Base-by-base conservation (phyloP, 2,329 filamentous ascomycete species). In the Plectosphaerella cucumerina region DNA sequence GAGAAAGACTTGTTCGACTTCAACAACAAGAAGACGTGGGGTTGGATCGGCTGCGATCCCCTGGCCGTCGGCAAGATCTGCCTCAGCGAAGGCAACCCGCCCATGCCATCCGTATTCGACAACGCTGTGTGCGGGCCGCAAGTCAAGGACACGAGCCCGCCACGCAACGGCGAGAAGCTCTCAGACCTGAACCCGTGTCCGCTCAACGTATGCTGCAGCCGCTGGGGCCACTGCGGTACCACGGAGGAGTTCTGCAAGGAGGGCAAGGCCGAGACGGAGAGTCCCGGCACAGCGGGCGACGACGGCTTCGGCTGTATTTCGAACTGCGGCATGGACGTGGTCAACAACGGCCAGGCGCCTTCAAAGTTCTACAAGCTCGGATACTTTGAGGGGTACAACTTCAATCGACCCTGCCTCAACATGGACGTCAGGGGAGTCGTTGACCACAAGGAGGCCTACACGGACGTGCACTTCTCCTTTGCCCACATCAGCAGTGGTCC, bases 171-270 rank as follows among this genome's bases (percentile, higher is more conserved):
- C 8, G 8, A 9, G 1, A 42, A 51, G 9, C 48, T 65, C 6
- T 51, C 51, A 14, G 35, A 49, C 6, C 48, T 67, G 4, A 67
- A 64, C 45, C 62, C 60, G 1, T 67, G 65, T 22, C 61, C 58
- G 2, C 51, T 66, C 1, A 63, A 65, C 6, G 57, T 59, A 8
- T 65, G 61, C 52, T 63, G 63, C 52, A 56, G 70, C 50, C 60
- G 64, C 39, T 73, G 70, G 62, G 76, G 75, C 1, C 64, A 72
- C 45, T 79, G 76, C 21, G 75, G 75, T 5, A 65, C 65, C 1
- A 73, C 70, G 0, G 55, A 57, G 1, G 72, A 73, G 12, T 76
- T 76, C 56, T 80, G 75, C 37, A 42, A 33, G 2, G 22, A 35
- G 34, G 58, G 15, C 3, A 53, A 51, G 5, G 55, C 47, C 11